Evolutionary conservation across 2,329 filamentous ascomycete species (phyloP), one percentile per base, ranked within the genome.

Genomic region (Seiridium unicorne): DNA sequence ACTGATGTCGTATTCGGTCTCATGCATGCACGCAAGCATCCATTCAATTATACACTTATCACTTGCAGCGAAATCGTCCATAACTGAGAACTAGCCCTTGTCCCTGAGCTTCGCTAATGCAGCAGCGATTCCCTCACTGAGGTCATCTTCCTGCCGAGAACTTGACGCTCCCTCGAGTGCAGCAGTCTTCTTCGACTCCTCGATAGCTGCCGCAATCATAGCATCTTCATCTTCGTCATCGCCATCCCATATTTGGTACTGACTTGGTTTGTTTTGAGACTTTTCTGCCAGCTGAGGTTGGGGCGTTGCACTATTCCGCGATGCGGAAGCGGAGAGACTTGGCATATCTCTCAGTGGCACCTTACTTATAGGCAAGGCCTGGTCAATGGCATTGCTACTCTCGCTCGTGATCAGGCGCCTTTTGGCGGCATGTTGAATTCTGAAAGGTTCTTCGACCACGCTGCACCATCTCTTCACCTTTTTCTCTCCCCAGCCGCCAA

Each of bases 401-500:
- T 70, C 72, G 51, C 63, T 68, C n/a, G 64, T 61, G 32, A 64
- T 64, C 26, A 68, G 61, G 36, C 66, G 70, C 58, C 75, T 69
- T 70, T 79, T 91, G n/a, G 83, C 85, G 2, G 90, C 85, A 68
- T 89, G 90, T 67, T 88, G 86, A 4, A 89, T 86, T 60, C 92
- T 80, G 68, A 98, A 97, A 0, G 92, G 92, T 74, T 96, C 93
- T 61, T 92, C 85, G 1, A 97, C 90, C 8, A 90, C 89, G 60
- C 81, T 84, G 66, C 84, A 89, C 94, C 94, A 98, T 60, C 87
- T 85, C 74, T 90, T 89, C 31, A 97, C 92, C 76, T 99, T 99
- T 78, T 92, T 93, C 75, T 96, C 92, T 40, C 95, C 95, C 93
- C 93, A 99, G 1, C 95, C 95, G 36, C 89, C 85, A n/a, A 99